Conservation (phyloP, 1,284 basidiomycete species). For the Malassezia psittaci region DNA sequence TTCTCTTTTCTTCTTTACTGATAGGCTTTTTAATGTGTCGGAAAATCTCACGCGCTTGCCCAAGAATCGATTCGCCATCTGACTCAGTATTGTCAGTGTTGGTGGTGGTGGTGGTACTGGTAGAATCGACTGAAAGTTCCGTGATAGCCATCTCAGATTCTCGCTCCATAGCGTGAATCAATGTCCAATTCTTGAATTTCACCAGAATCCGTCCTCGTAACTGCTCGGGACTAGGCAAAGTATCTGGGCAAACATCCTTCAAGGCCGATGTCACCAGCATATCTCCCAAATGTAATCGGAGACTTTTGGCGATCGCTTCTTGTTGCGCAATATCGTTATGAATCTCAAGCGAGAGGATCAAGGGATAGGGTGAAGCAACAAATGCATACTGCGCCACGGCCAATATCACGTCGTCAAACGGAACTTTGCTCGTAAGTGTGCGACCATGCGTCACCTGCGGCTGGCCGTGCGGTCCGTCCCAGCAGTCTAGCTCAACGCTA, state of each 20-base stretch:
- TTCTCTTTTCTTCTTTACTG: neutral
- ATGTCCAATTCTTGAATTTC: conserved; percentile 53
- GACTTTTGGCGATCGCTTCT: conserved; percentile 66
- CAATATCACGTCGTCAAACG: conserved; percentile 70
- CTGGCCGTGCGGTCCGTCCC: conserved; percentile 62
- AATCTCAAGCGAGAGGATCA: conserved; percentile 89
- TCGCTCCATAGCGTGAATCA: neutral
- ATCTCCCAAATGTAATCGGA: conserved; percentile 69
- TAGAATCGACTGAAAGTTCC: neutral
- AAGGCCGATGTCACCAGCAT: conserved; percentile 51
- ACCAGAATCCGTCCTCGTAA: conserved; percentile 70
- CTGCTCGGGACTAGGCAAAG: conserved; percentile 74
- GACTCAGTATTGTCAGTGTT: conserved; percentile 21
- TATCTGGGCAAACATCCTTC: conserved; percentile 35
- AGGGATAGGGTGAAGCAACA: conserved; percentile 78
- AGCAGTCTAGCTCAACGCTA: conserved; percentile 77
- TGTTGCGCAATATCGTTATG: conserved; percentile 78
- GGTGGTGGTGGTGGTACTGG: neutral
- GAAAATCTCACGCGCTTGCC: conserved; percentile 27
- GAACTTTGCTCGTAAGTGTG: conserved; percentile 77
- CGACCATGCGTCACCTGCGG: conserved; percentile 67
- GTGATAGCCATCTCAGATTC: neutral
- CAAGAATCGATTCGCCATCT: conserved; percentile 22
- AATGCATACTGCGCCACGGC: conserved; percentile 90
- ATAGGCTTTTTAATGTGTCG: conserved; percentile 16